Evolutionary conservation across 768 basidiomycete genomes (phyloP).

Genomic region (Pulveroboletus sp.): DNA sequence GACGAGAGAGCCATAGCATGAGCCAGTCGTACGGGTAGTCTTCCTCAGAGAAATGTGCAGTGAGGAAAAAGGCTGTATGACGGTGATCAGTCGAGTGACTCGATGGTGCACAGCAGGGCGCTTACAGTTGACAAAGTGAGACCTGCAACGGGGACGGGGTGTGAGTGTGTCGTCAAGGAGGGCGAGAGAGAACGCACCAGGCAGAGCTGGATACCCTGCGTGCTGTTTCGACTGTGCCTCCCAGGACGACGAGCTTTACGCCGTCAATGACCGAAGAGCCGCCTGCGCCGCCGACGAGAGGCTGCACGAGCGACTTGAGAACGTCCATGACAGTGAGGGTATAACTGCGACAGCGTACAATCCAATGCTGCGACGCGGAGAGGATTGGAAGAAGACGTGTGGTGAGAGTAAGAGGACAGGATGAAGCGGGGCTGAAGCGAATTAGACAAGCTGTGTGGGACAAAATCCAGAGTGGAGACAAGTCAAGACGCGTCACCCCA

Average conservation of each 20-base stretch:
- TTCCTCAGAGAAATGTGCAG: slow-evolving; percentile 87
- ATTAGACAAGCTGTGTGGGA: slow-evolving; percentile 24
- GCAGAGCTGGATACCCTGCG: slow-evolving; percentile 79
- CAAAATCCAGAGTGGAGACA: slow-evolving; percentile 20
- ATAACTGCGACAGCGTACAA: slow-evolving; percentile 26
- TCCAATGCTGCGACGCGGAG: slow-evolving; percentile 37
- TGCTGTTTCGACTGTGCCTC: slow-evolving; percentile 85
- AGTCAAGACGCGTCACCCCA: slow-evolving; percentile 39
- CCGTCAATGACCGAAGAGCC: slow-evolving; percentile 83
- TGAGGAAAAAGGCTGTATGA: slow-evolving; percentile 74
- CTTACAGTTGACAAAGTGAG: slow-evolving; percentile 86
- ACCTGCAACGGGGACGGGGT: slow-evolving; percentile 41
- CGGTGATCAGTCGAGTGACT: slow-evolving; percentile 7
- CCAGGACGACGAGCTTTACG: slow-evolving; percentile 86
- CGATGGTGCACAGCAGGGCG: slow-evolving; percentile 6
- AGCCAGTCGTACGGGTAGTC: slow-evolving; percentile 91
- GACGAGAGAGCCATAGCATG: slow-evolving; percentile 85
- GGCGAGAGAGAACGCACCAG: slow-evolving; percentile 49
- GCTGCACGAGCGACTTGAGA: slow-evolving; percentile 77
- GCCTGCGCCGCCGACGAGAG: slow-evolving; percentile 71
- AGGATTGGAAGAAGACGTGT: slow-evolving; percentile 15
- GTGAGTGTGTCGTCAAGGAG: slow-evolving; percentile 9
- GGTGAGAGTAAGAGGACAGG: slow-evolving; percentile 24
- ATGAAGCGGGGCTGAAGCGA: slow-evolving; percentile 7
- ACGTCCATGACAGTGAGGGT: slow-evolving; percentile 58